Base-by-base conservation (phyloP, 495 filamentous ascomycete species). In the Neurospora sp. region DNA sequence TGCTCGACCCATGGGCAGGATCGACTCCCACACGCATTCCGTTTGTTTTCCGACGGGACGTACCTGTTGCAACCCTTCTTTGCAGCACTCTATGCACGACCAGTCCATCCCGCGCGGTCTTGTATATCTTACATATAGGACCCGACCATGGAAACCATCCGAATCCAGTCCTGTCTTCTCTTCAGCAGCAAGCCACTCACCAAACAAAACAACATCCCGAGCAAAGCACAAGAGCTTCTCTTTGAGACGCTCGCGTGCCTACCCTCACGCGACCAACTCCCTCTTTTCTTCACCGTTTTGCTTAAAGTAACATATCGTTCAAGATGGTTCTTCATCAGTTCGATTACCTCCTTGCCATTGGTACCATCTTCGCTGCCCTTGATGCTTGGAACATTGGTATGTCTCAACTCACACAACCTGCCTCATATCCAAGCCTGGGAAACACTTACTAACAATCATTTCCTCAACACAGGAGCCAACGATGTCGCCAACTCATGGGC, bases 401-500 rank as follows among this genome's bases (percentile, higher is more conserved):
- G 44, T 3, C 44, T 22, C 20, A 48, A 20, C 44, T 48, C n/a
- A 10, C 44, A 48, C n/a, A 48, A 48, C 2, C 44, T 9, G 2
- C 69, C 48, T 16, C 8, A 69, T 48, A 40, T 2, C 27, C 27
- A 38, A 40, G 6, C 14, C 45, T 22, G 17, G 20, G 65, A 20
- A 8, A 71, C 70, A 48, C 27, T 7, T 12, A 14, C 73, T 74
- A 53, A 74, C 73, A 38, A 48, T 8, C 44, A 8, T 10, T 48
- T 9, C 8, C 8, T 7, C 42, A 4, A 31, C 82, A 90, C 89
- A 81, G 82, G 84, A 70, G 85, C 85, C 74, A 87, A 93, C 81
- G 91, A 93, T 91, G 91, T 93, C 44, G 91, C 91, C 74, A 93
- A 93, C 81, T 86, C 90, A 35, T 92, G 87, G 84, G 90, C 90